A percentile compares a stretch with the other conserved stretches of the same genome.
Conservation (phyloP, 257 asterid genomes). For the Mitragyna speciosa region DNA sequence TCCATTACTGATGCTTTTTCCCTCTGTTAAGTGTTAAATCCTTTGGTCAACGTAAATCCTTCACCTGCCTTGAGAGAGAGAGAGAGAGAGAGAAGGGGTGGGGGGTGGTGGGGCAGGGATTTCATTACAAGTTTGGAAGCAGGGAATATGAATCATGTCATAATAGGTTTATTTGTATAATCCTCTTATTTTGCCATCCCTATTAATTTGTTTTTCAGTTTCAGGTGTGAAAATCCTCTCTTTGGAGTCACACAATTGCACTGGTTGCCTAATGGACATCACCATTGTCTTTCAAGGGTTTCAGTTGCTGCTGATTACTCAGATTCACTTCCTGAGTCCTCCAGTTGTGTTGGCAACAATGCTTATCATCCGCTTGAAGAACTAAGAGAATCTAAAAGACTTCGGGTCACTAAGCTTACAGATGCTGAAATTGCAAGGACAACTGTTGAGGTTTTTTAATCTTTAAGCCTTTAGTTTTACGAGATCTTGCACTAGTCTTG, state of each 20-base stretch:
- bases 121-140: background rate
- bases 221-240: constrained; percentile 49
- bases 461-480: constrained; percentile 2
- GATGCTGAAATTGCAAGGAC: constrained; percentile 80
- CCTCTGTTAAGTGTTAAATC: background rate
- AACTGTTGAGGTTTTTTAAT: constrained; percentile 59
- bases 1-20: background rate
- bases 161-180: background rate
- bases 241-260: constrained; percentile 48
- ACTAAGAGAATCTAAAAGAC: constrained; percentile 45
- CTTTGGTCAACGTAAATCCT: background rate
- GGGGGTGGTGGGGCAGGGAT: background rate
- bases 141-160: background rate
- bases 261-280: constrained; percentile 46
- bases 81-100: background rate
- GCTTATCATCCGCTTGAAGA: constrained; percentile 88
- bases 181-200: background rate
- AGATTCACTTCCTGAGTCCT: constrained; percentile 74
- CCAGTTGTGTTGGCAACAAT: constrained; percentile 41
- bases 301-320: constrained; percentile 83
- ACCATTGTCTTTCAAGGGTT: constrained; percentile 46
- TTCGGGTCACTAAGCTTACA: constrained; percentile 53
- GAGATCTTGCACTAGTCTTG: constrained; percentile 1
- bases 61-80: background rate
- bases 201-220: constrained; percentile 30